phyloP scores from a whole-genome alignment of 768 basidiomycete genomes.

The Collybia sp. region DNA sequence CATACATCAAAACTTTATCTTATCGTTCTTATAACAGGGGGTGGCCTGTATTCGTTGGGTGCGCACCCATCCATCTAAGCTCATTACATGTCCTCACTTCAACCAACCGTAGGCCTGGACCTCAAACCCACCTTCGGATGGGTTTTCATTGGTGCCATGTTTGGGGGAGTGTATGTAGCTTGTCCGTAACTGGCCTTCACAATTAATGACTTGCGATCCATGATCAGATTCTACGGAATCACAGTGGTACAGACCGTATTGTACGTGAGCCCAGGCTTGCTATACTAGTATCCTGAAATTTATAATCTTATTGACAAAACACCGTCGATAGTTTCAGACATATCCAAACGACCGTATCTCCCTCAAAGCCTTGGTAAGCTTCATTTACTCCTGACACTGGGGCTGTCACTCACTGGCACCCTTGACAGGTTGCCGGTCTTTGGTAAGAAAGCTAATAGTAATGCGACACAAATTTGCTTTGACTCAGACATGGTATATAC shows the following conservation, averaged over 20 bases:
- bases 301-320: too few relatives aligned
- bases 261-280: not conserved
- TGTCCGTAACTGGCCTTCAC: not conserved
- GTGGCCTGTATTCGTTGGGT: too few relatives aligned
- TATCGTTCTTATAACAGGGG: too few relatives aligned
- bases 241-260: not conserved
- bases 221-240: not conserved
- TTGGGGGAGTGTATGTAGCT: not conserved
- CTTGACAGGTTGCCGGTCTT: not conserved
- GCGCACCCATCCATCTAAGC: too few relatives aligned
- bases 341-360: not conserved
- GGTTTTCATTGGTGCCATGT: not conserved
- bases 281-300: too few relatives aligned
- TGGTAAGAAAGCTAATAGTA: too few relatives aligned
- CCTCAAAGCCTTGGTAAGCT: not conserved
- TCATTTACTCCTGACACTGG: too few relatives aligned
- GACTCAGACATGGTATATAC: too few relatives aligned
- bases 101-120: not conserved
- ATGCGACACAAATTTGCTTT: too few relatives aligned
- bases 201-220: not conserved
- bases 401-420: not conserved
- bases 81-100: conserved; percentile 13
- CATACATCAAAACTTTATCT: too few relatives aligned
- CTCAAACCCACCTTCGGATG: not conserved
- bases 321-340: not conserved